phyloP scores from a whole-genome alignment of 768 basidiomycete species.

The Lentinula raphanica region DNA sequence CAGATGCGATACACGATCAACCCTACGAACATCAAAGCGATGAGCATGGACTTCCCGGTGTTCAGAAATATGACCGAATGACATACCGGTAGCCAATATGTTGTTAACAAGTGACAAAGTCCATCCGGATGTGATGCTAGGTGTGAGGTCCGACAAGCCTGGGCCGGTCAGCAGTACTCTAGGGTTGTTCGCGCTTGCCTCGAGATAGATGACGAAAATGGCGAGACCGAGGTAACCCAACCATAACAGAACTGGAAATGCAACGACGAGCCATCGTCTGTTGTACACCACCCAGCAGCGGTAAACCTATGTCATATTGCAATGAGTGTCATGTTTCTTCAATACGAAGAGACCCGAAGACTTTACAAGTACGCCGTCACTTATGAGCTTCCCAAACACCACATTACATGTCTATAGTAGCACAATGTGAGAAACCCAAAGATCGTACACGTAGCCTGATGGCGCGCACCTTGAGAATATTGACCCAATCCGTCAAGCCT shows the following conservation, averaged over 20 bases:
- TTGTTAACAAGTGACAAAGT: slow-evolving; percentile 8
- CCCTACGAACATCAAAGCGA: neutral
- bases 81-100: slow-evolving; percentile 11
- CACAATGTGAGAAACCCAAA: neutral
- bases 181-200: slow-evolving; percentile 2
- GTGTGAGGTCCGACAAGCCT: neutral
- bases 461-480: slow-evolving; percentile 9
- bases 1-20: slow-evolving; percentile 11
- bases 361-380: slow-evolving; percentile 10
- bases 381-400: slow-evolving; percentile 6
- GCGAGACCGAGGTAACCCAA: neutral
- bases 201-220: neutral
- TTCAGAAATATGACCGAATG: neutral
- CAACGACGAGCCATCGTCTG: slow-evolving; percentile 1
- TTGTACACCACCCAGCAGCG: slow-evolving; percentile 12
- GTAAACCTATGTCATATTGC: slow-evolving; percentile 8
- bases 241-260: slow-evolving; percentile 5
- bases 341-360: neutral
- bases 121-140: slow-evolving; percentile 1
- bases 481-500: slow-evolving; percentile 11
- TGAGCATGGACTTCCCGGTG: neutral
- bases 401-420: slow-evolving; percentile 5
- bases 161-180: neutral
- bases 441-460: no score
- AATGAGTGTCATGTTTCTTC: neutral